Percentiles rank a stretch among this genome's conserved stretches.
Evolutionary conservation across 495 filamentous ascomycete genomes (phyloP).

Genomic region (Aspergillus coremiiformis): DNA sequence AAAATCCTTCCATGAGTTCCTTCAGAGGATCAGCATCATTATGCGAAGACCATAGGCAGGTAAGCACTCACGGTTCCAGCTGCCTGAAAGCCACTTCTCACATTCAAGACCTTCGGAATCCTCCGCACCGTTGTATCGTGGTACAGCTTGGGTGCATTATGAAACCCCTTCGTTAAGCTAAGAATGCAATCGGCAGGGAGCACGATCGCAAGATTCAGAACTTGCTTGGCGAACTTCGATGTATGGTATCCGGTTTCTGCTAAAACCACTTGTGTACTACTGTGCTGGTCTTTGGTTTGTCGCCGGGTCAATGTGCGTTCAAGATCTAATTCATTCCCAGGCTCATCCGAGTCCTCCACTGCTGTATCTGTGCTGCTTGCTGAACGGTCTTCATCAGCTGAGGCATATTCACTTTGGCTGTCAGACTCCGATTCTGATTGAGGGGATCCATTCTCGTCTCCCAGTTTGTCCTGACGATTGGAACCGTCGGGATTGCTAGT

Average conservation of each 20-base stretch:
- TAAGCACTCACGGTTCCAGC: constrained; percentile 44
- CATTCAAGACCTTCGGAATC: constrained; percentile 60
- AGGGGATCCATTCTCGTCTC: background rate
- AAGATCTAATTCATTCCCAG: background rate
- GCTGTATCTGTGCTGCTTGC: background rate
- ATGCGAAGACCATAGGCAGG: background rate
- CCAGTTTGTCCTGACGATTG: background rate
- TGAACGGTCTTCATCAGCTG: background rate
- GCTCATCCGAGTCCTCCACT: background rate
- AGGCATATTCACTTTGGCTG: background rate
- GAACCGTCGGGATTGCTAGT: background rate
- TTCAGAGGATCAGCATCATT: constrained; percentile 11
- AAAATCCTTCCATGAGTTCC: constrained; percentile 61
- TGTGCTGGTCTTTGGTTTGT: background rate
- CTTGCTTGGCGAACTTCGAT: constrained; percentile 47
- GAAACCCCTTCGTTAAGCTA: constrained; percentile 72
- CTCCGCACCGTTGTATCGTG: constrained; percentile 66
- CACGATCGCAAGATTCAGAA: constrained; percentile 63
- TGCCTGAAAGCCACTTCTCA: constrained; percentile 58
- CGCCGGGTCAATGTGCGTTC: constrained; percentile 5
- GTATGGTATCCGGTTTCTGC: constrained; percentile 15
- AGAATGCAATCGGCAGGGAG: constrained; percentile 76
- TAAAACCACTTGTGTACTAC: constrained; percentile 8
- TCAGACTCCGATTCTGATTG: background rate
- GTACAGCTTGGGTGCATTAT: constrained; percentile 75